A percentile compares a stretch with the other conserved stretches of the same genome.
These are phyloP conservation scores for Ganoderma meredithae DNA, from an alignment of 1,284 basidiomycete species.

Conservation along the genomic window DNA sequence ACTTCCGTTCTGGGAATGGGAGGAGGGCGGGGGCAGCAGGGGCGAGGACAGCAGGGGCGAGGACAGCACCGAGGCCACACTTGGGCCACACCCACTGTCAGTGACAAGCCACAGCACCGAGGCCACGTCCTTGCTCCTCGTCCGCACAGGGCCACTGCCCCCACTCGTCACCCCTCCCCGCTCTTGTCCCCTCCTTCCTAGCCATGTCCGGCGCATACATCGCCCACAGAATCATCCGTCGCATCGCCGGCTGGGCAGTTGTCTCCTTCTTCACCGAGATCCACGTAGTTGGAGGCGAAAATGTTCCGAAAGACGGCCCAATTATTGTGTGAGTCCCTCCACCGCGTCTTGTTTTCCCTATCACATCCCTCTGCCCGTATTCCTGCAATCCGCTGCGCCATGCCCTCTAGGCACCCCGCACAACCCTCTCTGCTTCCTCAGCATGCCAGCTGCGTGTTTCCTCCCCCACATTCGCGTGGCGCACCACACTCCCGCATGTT, in stretches of 20 bases:
- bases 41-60: background rate
- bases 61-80: too few relatives aligned
- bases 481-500: slow-evolving; percentile 10
- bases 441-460: slow-evolving; percentile 1
- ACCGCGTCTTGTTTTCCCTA: background rate
- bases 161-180: slow-evolving; percentile 10
- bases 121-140: background rate
- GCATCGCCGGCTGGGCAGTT: slow-evolving; percentile 76
- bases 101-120: background rate
- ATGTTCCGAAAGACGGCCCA: slow-evolving; percentile 85
- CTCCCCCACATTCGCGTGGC: slow-evolving; percentile 14
- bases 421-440: background rate
- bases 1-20: background rate
- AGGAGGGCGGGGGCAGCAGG: background rate
- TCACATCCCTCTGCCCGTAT: background rate
- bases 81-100: too few relatives aligned
- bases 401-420: background rate
- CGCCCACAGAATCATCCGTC: slow-evolving; percentile 70
- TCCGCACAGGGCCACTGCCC: background rate
- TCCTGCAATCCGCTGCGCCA: background rate
- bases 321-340: slow-evolving; percentile 79
- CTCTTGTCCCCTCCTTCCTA: slow-evolving; percentile 11
- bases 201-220: slow-evolving; percentile 48
- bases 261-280: slow-evolving; percentile 89
- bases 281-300: slow-evolving; percentile 83